Conservation (phyloP, 805 yeast genomes). For the Osmozyma mogii region DNA sequence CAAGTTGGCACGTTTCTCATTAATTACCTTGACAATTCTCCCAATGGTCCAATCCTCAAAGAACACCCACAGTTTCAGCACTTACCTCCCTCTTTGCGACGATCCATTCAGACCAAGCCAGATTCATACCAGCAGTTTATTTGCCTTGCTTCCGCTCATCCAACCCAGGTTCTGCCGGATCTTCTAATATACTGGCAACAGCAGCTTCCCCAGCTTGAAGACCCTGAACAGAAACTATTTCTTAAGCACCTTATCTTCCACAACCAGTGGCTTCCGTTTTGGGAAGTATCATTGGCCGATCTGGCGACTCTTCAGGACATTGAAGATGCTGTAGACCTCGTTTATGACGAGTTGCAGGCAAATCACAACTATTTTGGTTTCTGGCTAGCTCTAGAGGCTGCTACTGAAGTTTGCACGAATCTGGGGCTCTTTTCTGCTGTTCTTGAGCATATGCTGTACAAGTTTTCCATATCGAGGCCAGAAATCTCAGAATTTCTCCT, state of each 20-base stretch:
- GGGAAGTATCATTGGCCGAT: slow-evolving; percentile 21
- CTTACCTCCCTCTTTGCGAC: no score
- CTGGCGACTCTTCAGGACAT: slow-evolving; percentile 25
- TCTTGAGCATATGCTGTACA: slow-evolving; percentile 14
- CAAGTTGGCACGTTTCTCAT: no score
- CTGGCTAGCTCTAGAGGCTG: slow-evolving; percentile 18
- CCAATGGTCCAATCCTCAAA: no score
- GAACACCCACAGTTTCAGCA: no score
- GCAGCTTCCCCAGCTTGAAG: slow-evolving; percentile 6
- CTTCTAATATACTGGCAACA: slow-evolving; percentile 14
- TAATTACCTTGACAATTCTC: no score
- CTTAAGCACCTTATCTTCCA: slow-evolving; percentile 25
- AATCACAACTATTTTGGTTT: slow-evolving; percentile 20
- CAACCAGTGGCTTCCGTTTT: slow-evolving; percentile 20
- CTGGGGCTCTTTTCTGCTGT: slow-evolving; percentile 11
- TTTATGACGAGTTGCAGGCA: slow-evolving; percentile 13
- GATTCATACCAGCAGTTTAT: slow-evolving; percentile 9
- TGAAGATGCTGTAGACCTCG: slow-evolving; percentile 27
- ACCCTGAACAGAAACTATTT: slow-evolving; percentile 10
- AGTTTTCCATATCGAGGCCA: slow-evolving; percentile 4
- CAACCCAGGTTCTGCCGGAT: slow-evolving; percentile 22
- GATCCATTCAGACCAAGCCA: neutral
- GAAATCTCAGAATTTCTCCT: slow-evolving; percentile 4
- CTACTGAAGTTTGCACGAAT: slow-evolving; percentile 8
- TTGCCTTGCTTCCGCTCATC: slow-evolving; percentile 24